Evolutionary conservation across 2,329 filamentous ascomycete species (phyloP).

Genomic region (Xylaria sp.): DNA sequence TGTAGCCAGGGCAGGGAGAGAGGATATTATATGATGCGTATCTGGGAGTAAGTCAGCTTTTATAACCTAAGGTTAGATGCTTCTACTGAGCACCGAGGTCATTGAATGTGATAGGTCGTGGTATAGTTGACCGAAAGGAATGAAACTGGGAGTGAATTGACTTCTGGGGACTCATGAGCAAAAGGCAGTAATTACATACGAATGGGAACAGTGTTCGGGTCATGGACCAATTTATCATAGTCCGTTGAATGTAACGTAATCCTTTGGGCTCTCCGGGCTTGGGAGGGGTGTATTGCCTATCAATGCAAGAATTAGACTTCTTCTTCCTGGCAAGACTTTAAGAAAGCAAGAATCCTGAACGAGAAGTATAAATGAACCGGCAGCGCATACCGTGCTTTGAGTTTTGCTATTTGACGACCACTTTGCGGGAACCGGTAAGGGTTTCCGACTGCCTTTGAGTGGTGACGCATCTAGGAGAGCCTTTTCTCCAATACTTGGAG

Average conservation of each 20-base stretch:
- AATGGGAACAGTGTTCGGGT: conserved; percentile 50
- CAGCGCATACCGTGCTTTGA: conserved; percentile 23
- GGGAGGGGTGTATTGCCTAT: conserved; percentile 25
- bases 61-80: background rate
- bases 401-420: conserved; percentile 37
- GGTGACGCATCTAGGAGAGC: conserved; percentile 2
- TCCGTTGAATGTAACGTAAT: conserved; percentile 20
- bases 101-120: background rate
- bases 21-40: conserved; percentile 52
- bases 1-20: conserved; percentile 59
- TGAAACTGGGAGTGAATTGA: no score
- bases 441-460: conserved; percentile 13
- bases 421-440: conserved; percentile 21
- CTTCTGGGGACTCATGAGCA: no score
- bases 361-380: background rate
- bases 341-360: no score
- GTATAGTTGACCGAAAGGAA: background rate
- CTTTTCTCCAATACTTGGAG: conserved; percentile 25
- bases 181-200: conserved; percentile 55
- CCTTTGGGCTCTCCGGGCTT: conserved; percentile 5
- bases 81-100: background rate
- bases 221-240: conserved; percentile 35
- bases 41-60: conserved; percentile 43
- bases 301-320: background rate
- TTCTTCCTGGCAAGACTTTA: background rate